Base-by-base conservation (phyloP, 768 basidiomycete genomes). In the Inosperma sp. region DNA sequence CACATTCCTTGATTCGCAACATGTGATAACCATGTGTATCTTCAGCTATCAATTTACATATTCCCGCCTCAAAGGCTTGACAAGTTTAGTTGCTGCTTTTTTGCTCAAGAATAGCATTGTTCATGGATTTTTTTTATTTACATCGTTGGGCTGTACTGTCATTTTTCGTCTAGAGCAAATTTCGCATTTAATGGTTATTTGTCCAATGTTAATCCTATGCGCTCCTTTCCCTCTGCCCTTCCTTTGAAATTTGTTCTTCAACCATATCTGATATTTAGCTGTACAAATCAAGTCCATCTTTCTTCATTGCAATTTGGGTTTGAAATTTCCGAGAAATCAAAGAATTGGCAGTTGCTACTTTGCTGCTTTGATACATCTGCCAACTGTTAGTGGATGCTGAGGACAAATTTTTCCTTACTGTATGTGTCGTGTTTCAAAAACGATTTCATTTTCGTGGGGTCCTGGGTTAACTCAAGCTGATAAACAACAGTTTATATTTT, bases 21-120 rank as follows among this genome's bases (percentile, higher is more conserved):
- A 9, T 19, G 44, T 31, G 27, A 41, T 60, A 46, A 59, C 47
- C 14, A 29, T 23, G 6, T 31, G 21, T 49, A 23, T 49, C 30
- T 50, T 5, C 56, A 93, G 90, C 90, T 17, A 93, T 93, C 64
- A 93, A 93, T 63, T 79, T 91, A 54, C 86, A 93, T 62, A 91
- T 93, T 55, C 89, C 88, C 52, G 79, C 84, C 53, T 86, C 86
- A 58, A 88, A 89, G 73, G 71, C 80, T 62, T 86, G 78, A 76
- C 71, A 40, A 45, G 50, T 50, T 39, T 31, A 49, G 34, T 33
- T 25, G 29, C 13, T 2, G 30, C 33, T 21, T n/a, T 5, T 16
- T 44, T 44, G 16, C 5, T 26, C 23, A 31, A 31, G n/a, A n/a
- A 31, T n/a, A 31, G n/a, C 30, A n/a, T n/a, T n/a, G 30, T 8